phyloP scores from a whole-genome alignment of 108 stramenopile species.

The Skeletonema potamos region DNA sequence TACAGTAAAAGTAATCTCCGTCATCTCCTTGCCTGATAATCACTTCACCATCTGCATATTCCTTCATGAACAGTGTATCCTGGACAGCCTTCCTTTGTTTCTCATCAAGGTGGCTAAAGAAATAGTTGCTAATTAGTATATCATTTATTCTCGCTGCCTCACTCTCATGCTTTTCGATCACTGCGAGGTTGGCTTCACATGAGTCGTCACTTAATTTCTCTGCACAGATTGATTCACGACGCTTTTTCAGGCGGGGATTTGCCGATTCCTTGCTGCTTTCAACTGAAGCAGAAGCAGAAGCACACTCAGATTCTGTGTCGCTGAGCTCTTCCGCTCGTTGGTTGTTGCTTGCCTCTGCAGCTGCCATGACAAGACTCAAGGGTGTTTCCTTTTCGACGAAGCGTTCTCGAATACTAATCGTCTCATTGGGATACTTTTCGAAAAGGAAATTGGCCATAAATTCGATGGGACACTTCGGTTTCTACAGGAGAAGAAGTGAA shows the following conservation, averaged over 20 bases:
- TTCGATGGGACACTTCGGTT: constrained; percentile 78
- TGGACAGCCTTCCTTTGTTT: constrained; percentile 49
- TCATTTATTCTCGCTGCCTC: constrained; percentile 55
- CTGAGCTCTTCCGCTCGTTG: constrained; percentile 5
- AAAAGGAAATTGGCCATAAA: constrained; percentile 52
- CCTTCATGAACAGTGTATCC: constrained; percentile 62
- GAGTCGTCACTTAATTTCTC: constrained; percentile 20
- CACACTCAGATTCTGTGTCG: constrained; percentile 21
- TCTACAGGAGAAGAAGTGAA: constrained; percentile 30
- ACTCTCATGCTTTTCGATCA: constrained; percentile 45
- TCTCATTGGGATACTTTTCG: constrained; percentile 75
- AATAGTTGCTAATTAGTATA: constrained; percentile 56
- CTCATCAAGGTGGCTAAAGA: constrained; percentile 62
- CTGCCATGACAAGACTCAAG: constrained; percentile 8
- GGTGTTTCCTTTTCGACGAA: not conserved
- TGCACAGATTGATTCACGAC: constrained; percentile 30
- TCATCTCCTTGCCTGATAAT: constrained; percentile 89
- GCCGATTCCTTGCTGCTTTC: not conserved
- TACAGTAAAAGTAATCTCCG: constrained; percentile 87
- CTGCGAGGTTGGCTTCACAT: constrained; percentile 27
- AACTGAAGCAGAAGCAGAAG: no score
- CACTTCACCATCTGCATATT: constrained; percentile 54
- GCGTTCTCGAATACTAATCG: constrained; percentile 1
- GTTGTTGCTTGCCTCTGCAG: not conserved
- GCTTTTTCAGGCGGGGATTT: constrained; percentile 12